Base-by-base conservation (phyloP, 225 moss, liverwort and hornwort genomes). In the Rhytidiadelphus loreus region DNA sequence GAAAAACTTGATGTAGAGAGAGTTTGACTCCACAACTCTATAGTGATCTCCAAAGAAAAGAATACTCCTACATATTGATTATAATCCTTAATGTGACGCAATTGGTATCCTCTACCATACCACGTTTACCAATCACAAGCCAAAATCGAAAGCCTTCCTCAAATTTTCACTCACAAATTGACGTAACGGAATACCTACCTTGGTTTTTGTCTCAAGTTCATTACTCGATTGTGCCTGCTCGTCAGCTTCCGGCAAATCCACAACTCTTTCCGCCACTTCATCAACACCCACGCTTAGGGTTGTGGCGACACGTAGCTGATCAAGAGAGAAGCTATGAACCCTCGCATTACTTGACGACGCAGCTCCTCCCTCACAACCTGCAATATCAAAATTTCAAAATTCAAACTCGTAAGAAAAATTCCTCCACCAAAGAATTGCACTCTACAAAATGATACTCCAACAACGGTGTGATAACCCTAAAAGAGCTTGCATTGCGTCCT, bases 221-320 rank as follows among this genome's bases (percentile, higher is more conserved):
- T n/a, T 64, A 68, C 81, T 90, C 35, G 77, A 86, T 86, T 82
- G 82, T 25, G 69, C 62, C 77, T 86, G 87, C 87, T 92, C 92
- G 19, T 92, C 89, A 55, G 41, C 29, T 61, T 85, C 80, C 23
- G 80, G 53, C 44, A 73, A 69, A 44, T 83, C 83, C 78, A 65
- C 88, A 65, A 74, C 83, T 80, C 60, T 66, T 33, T 72, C 68
- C 58, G 59, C n/a, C 78, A 68, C 65, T 60, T 92, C 91, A n/a
- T 88, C 94, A 23, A 76, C 32, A 53, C 73, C 78, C 30, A 56
- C 79, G 62, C 35, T 62, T 59, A 70, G 85, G 81, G 87, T 88
- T 76, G 93, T 79, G 37, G 80, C 90, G 68, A 88, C 87, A 52
- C 93, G 93, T 85, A 94, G 88, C 83, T 92, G 92, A 79, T 92